Base-by-base conservation (phyloP, 2,329 filamentous ascomycete genomes). In the Clonostachys chloroleuca region DNA sequence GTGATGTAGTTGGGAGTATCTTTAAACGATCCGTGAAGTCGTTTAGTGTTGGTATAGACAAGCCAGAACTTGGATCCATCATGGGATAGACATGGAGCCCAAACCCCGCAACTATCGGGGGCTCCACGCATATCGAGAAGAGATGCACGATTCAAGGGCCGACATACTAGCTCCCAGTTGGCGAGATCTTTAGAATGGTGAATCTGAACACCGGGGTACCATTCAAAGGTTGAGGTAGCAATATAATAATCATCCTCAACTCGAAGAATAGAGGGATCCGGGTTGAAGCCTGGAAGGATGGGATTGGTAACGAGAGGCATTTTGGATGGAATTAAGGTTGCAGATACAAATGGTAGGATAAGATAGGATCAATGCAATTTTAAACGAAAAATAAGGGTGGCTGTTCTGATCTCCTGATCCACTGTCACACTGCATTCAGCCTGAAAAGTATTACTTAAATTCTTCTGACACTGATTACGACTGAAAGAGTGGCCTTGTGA, bases 1-100 rank as follows among this genome's bases (percentile, higher is more conserved):
- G 84, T 75, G 48, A 85, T 83, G 57, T 84, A 85, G 55, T 84
- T 85, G 52, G 76, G 81, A 1, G 78, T 73, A 54, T 84, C 81
- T 58, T 82, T 83, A 70, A 83, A 84, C 3, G 75, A 78, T 12
- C 81, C 82, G 53, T 85, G 82, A 58, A 84, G 84, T 52, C 81
- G 78, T 64, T 84, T 85, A 13, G 84, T 80, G 54, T 84, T 79
- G 1, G 81, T 83, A 59, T 82, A 85, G 3, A 84, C 81, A 6
- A 85, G 73, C 72, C 75, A 84, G 62, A 83, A 85, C 47, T 65
- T 73, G 4, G 74, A 67, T 41, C 78, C 80, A 51, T 84, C 80
- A 52, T 84, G 78, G 0, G 74, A 78, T 17, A 86, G 68, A 54
- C 81, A 85, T 0, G 82, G 82, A 3, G 81, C 81, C 79, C 81